Evolutionary conservation across 2,329 filamentous ascomycete genomes (phyloP), one percentile per base, ranked within the genome.

Genomic region (Colletotrichum gigasporum): DNA sequence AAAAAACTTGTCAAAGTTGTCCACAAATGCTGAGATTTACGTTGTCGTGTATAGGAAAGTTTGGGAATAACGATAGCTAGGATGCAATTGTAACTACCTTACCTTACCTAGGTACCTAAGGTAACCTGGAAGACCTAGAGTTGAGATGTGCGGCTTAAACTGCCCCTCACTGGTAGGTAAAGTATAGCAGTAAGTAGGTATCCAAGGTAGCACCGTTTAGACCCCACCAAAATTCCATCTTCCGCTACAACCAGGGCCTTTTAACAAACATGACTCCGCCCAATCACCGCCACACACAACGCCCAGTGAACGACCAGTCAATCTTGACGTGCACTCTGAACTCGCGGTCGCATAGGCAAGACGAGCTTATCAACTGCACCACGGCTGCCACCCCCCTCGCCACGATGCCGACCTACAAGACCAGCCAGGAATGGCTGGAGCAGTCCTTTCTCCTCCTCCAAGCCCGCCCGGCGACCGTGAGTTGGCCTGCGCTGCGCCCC

Each of bases 371-470:
- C 37, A 22, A 22, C 34, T 12, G 37, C 12, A 34, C 11, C 59
- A 42, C 44, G 45, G 37, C 44, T 37, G 11, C 18, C 37, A 26
- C 53, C 41, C 28, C 22, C 16, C 39, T 37, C 35, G 30, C 22
- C 71, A 80, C 71, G 61, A 97, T 97, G 94, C 90, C 91, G 3
- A 89, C 91, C 76, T 89, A 97, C 75, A 82, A 86, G 53, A 94
- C 92, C 62, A 92, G 92, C 78, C 90, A 97, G 79, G 91, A 94
- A 81, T 99, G 94, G 91, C 91, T 97, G 70, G 89, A 91, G 72
- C 91, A 97, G 78, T 97, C 95, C 12, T 83, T 89, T 16, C 88
- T 94, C 65, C 89, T 99, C 62, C 84, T 99, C 57, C 88, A 96
- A 79, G 95, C 96, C 59, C 90, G 93, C 48, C 96, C 96, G 4